Percentiles rank a stretch among this genome's conserved stretches.
These are phyloP conservation scores for Fusarium buharicum DNA, from an alignment of 2,329 filamentous ascomycete genomes.

Conservation along the genomic window DNA sequence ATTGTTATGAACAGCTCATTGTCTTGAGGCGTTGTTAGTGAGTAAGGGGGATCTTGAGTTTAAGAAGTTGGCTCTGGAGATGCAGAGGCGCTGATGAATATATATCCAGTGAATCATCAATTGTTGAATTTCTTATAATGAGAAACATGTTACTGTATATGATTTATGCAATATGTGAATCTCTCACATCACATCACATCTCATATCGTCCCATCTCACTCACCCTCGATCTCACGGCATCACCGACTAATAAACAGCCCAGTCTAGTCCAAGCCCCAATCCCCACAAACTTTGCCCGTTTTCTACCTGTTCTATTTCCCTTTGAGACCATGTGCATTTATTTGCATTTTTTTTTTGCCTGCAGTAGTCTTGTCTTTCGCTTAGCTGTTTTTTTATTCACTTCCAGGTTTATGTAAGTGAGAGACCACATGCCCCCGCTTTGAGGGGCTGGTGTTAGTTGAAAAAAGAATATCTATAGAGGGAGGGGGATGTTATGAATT, in stretches of 20 bases:
- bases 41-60: too few relatives aligned
- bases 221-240: constrained; percentile 1
- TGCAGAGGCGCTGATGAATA: too few relatives aligned
- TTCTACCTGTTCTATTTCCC: constrained; percentile 15
- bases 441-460: constrained; percentile 18
- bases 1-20: too few relatives aligned
- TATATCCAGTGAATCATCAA: too few relatives aligned
- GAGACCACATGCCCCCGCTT: constrained; percentile 8
- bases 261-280: neutral
- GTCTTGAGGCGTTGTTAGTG: neutral
- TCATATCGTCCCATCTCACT: neutral
- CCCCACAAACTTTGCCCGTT: neutral
- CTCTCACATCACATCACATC: neutral
- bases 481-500: too few relatives aligned
- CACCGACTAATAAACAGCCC: neutral
- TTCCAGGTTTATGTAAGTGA: constrained; percentile 17
- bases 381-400: neutral
- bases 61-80: too few relatives aligned
- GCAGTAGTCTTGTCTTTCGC: constrained; percentile 15
- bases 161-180: neutral
- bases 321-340: constrained; percentile 28
- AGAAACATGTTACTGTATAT: neutral
- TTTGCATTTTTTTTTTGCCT: constrained; percentile 15
- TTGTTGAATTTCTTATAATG: too few relatives aligned
- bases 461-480: neutral